Evolutionary conservation across 192 early-diverging fungal species (phyloP).

Genomic region (Umbelopsis vinacea): DNA sequence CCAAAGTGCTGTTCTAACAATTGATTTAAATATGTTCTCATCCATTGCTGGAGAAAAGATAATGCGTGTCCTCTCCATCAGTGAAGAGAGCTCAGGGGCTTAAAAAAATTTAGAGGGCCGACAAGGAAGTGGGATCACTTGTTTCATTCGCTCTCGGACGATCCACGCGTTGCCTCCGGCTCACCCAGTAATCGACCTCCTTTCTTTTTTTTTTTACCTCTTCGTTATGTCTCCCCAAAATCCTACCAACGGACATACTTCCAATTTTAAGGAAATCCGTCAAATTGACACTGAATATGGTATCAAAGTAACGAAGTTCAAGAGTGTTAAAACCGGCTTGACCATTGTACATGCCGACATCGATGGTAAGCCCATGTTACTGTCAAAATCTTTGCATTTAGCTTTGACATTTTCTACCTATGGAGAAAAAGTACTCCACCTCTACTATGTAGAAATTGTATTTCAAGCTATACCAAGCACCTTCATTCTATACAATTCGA

Average conservation of each 20-base stretch:
- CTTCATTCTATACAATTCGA: neutral
- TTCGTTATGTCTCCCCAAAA: constrained; percentile 12
- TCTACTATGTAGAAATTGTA: too few species aligned
- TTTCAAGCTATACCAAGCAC: too few species aligned
- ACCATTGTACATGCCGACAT: constrained; percentile 55
- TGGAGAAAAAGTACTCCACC: too few species aligned
- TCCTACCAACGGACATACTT: constrained; percentile 22
- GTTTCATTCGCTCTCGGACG: neutral
- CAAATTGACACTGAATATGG: constrained; percentile 50
- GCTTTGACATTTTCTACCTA: neutral
- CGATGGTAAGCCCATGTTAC: constrained; percentile 45
- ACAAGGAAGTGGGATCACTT: neutral
- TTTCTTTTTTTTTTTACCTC: constrained; percentile 22
- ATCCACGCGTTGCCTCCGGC: constrained; percentile 11
- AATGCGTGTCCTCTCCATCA: neutral
- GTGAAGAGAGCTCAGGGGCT: neutral
- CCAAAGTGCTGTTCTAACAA: too few species aligned
- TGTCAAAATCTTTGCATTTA: neutral
- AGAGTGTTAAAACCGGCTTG: constrained; percentile 54
- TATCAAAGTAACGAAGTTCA: constrained; percentile 55
- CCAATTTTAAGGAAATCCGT: constrained; percentile 51
- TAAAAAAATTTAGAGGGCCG: constrained; percentile 4
- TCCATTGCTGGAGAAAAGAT: too few species aligned
- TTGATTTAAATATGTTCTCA: too few species aligned
- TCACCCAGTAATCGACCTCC: constrained; percentile 17